Base-by-base conservation (phyloP, 1,284 basidiomycete genomes). In the Pascua guehoae region DNA sequence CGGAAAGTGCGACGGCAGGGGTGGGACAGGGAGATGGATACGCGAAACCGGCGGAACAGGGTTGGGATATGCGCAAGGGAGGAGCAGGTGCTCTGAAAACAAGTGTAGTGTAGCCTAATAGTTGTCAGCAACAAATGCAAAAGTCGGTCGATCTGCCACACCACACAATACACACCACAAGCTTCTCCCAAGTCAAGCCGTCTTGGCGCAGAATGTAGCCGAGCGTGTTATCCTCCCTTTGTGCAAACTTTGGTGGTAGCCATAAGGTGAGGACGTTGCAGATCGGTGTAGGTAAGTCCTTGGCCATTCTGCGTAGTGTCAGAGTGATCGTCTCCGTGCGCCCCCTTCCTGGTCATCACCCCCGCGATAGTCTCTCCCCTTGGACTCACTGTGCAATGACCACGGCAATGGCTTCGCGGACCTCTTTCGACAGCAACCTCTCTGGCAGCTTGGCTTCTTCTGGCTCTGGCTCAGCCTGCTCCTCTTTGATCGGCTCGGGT, bases 171-270 rank as follows among this genome's bases (percentile, higher is more conserved):
- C 69, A 58, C 51, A 72, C 69, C 12, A 69, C 67, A 14, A 75
- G 64, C 32, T 50, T 36, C 45, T 72, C 70, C 71, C 71, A 75
- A 1, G 72, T 70, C 47, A 75, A 58, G 16, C 50, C 17, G 11
- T 63, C 58, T 51, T 71, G 72, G 24, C 63, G 57, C 41, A 75
- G 56, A 8, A 70, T 56, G 50, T 66, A 67, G 1, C 66, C 70
- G 10, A 75, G 65, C 2, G 73, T 75, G 49, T 75, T 74, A 52
- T 74, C 69, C 18, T 69, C 61, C n/a, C 58, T 66, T 47, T 70
- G 57, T 8, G 41, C 53, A 49, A 72, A 74, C n/a, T 65, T 57
- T 9, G 72, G 72, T 8, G 72, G 72, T 1, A 75, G 62, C 57
- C 63, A 69, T 12, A 75, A 49, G 0, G 62, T 58, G 17, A 74